Conservation (phyloP, 2,329 filamentous ascomycete species). For the Biscogniauxia sp. region DNA sequence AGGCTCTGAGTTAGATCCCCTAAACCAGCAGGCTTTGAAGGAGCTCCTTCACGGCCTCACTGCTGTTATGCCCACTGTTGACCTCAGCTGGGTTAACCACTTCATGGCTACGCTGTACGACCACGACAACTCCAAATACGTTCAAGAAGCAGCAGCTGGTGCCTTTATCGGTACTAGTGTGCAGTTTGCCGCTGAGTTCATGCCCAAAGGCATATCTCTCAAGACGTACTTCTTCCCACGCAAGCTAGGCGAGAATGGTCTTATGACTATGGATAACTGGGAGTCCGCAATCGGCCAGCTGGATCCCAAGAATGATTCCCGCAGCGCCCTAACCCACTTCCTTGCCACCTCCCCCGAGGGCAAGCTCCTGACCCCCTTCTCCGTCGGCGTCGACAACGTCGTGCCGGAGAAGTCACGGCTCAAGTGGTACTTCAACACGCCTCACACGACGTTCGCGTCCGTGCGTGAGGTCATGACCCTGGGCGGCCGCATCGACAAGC, state of each 20-base stretch:
- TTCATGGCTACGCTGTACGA: slow-evolving; percentile 11
- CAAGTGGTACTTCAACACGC: slow-evolving; percentile 15
- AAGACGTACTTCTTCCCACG: slow-evolving; percentile 9
- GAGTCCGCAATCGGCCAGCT: slow-evolving; percentile 4
- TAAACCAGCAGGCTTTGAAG: slow-evolving; percentile 3
- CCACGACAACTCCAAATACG: slow-evolving; percentile 8
- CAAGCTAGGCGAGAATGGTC: slow-evolving; percentile 3
- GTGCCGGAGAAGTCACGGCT: slow-evolving; percentile 4
- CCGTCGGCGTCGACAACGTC: slow-evolving; percentile 9
- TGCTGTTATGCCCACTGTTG: slow-evolving; percentile 1
- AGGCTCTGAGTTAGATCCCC: slow-evolving; percentile 5
- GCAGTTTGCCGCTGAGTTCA: slow-evolving; percentile 6
- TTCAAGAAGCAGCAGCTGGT: slow-evolving; percentile 1
- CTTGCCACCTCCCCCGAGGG: slow-evolving; percentile 5
- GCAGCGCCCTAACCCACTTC: slow-evolving; percentile 4
- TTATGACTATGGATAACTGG: background rate
- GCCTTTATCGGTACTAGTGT: slow-evolving; percentile 2
- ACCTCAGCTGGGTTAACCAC: slow-evolving; percentile 7
- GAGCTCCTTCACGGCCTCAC: slow-evolving; percentile 5
- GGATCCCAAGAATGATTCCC: slow-evolving; percentile 1
- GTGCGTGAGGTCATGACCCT: slow-evolving; percentile 14
- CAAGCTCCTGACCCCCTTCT: slow-evolving; percentile 7
- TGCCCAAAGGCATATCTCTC: slow-evolving; percentile 5
- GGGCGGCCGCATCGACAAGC: slow-evolving; percentile 6
- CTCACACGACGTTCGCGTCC: slow-evolving; percentile 11